These are phyloP conservation scores for Colletotrichum tabaci DNA, from an alignment of 2,329 filamentous ascomycete genomes.

Conservation along the genomic window DNA sequence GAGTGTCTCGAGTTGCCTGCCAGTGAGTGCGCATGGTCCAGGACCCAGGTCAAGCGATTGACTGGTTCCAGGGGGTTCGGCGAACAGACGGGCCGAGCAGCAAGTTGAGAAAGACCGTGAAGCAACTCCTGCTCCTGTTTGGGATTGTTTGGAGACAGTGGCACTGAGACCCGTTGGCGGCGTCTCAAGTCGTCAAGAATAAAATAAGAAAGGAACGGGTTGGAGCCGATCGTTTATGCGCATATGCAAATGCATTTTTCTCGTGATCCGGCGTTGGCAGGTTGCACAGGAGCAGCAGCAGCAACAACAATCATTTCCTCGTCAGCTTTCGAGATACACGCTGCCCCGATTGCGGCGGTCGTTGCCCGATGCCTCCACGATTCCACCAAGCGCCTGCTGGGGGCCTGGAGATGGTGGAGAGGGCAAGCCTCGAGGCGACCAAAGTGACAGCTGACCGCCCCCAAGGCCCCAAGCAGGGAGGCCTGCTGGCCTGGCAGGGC, in stretches of 20 bases:
- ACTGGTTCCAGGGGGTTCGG: conserved; percentile 6
- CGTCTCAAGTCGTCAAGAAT: conserved; percentile 29
- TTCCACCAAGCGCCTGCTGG: not conserved
- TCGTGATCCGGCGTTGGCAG: not conserved
- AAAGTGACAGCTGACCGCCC: conserved; percentile 21
- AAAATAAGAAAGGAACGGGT: conserved; percentile 18
- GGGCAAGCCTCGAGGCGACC: not conserved
- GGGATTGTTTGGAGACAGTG: conserved; percentile 35
- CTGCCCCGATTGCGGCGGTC: conserved; percentile 9
- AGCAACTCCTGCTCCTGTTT: conserved; percentile 29
- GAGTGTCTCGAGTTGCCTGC: not conserved
- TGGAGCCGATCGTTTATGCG: conserved; percentile 25
- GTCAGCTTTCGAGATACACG: not conserved
- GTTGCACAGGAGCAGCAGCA: not conserved
- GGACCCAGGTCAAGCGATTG: conserved; percentile 9
- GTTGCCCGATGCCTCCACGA: conserved; percentile 13
- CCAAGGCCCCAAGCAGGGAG: conserved; percentile 14
- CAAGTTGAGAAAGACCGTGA: not conserved
- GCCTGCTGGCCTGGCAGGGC: conserved; percentile 6
- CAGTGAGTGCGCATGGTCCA: not conserved
- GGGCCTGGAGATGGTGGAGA: not conserved
- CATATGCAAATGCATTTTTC: not conserved
- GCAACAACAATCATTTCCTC: not conserved
- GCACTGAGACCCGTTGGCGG: conserved; percentile 17
- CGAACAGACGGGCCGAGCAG: not conserved